A percentile compares a stretch with the other conserved stretches of the same genome.
Conservation (phyloP, 192 early-diverging fungal genomes). For the Coemansia sp. region DNA sequence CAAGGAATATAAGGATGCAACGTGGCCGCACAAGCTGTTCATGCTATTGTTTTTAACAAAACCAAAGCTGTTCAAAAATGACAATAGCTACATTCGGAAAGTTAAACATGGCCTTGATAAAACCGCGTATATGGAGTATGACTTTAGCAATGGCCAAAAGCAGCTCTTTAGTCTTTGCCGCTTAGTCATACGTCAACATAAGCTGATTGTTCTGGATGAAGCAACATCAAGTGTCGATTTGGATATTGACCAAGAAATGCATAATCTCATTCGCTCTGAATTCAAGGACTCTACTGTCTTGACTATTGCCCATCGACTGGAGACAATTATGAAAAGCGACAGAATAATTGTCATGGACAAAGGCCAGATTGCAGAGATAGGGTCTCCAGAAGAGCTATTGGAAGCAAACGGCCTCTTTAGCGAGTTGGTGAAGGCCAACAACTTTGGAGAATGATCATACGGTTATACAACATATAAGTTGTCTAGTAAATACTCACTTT, state of each 20-base stretch:
- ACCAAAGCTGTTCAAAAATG: not conserved
- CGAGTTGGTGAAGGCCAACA: not conserved
- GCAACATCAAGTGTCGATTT: constrained; percentile 67
- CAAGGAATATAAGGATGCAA: not conserved
- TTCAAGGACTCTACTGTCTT: constrained; percentile 56
- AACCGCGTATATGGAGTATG: constrained; percentile 5
- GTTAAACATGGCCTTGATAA: not conserved
- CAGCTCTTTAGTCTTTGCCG: constrained; percentile 9
- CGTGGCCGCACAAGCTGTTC: constrained; percentile 7
- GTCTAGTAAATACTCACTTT: too few relatives aligned
- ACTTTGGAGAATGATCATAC: not conserved
- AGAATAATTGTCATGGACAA: constrained; percentile 64
- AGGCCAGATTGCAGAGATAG: not conserved
- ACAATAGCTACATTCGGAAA: not conserved
- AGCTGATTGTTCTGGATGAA: constrained; percentile 66
- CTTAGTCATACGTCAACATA: constrained; percentile 30
- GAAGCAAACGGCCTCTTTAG: not conserved
- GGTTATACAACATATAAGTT: too few relatives aligned
- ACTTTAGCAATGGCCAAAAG: constrained; percentile 55
- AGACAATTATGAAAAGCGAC: constrained; percentile 68
- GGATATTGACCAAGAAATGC: constrained; percentile 21
- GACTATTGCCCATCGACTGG: constrained; percentile 72
- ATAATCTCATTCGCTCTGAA: constrained; percentile 48
- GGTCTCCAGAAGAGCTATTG: not conserved
- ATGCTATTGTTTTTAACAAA: constrained; percentile 6